These are phyloP conservation scores for Phytophthora melonis DNA, from an alignment of 352 stramenopile genomes.

Conservation along the genomic window DNA sequence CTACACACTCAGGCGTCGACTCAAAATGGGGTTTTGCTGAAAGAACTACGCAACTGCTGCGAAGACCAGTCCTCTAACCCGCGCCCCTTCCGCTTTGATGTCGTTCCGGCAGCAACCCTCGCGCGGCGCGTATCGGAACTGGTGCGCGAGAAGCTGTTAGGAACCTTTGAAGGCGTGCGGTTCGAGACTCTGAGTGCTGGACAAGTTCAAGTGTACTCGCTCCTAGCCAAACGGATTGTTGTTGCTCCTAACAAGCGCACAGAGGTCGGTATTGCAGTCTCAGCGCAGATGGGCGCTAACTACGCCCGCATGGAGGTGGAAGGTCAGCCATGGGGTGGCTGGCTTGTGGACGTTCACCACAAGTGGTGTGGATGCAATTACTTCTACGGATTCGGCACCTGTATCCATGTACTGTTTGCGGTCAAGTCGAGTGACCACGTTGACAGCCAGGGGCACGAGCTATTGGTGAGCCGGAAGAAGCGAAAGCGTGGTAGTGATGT, in stretches of 20 bases:
- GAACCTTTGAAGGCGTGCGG: not conserved
- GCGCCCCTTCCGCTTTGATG: not conserved
- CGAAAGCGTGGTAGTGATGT: not conserved
- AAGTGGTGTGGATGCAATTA: not conserved
- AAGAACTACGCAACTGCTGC: slow-evolving; percentile 5
- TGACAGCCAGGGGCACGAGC: not conserved
- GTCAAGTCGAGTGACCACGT: not conserved
- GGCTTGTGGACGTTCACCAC: not conserved
- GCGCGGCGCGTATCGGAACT: not conserved
- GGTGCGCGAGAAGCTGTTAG: not conserved
- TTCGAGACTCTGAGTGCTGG: not conserved
- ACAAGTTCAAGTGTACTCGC: not conserved
- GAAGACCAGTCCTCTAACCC: not conserved
- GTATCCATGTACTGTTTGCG: not conserved
- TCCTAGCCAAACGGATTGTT: not conserved
- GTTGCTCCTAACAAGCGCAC: not conserved
- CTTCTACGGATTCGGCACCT: not conserved
- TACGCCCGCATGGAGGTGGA: not conserved
- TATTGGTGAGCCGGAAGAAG: not conserved
- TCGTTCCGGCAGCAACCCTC: not conserved
- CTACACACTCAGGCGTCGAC: slow-evolving; percentile 15
- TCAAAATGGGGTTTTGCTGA: slow-evolving; percentile 16
- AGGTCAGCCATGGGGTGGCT: not conserved
- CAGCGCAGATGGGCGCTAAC: not conserved
- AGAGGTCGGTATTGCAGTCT: not conserved